phyloP scores from a whole-genome alignment of 2,329 filamentous ascomycete species.

The Juglanconis juglandina region DNA sequence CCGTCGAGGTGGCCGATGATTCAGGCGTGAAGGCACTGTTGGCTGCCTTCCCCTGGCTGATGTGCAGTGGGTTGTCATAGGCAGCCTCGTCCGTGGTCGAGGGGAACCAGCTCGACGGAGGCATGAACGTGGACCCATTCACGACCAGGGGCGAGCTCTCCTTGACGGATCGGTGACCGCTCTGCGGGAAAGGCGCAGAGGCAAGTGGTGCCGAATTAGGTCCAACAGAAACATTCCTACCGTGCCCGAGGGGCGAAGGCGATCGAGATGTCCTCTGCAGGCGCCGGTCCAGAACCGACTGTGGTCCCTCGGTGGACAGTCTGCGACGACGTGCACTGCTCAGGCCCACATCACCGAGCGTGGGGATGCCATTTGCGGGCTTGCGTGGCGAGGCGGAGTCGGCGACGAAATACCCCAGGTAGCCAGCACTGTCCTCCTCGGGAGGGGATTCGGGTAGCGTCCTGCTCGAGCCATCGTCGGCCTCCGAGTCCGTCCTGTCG shows the following conservation, averaged over 20 bases:
- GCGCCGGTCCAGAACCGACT: slow-evolving; percentile 50
- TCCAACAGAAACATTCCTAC: slow-evolving; percentile 41
- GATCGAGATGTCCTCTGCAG: slow-evolving; percentile 54
- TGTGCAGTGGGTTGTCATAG: slow-evolving; percentile 37
- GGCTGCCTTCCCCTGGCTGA: slow-evolving; percentile 30
- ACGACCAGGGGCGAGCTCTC: slow-evolving; percentile 38
- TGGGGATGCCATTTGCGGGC: slow-evolving; percentile 36
- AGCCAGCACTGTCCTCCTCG: slow-evolving; percentile 43
- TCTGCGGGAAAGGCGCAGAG: slow-evolving; percentile 36
- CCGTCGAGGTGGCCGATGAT: slow-evolving; percentile 22
- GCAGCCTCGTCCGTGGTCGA: slow-evolving; percentile 27
- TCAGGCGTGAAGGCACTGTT: slow-evolving; percentile 21
- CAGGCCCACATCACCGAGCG: slow-evolving; percentile 46
- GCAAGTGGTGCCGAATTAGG: slow-evolving; percentile 38
- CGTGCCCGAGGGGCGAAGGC: slow-evolving; percentile 53
- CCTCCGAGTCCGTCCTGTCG: slow-evolving; percentile 43
- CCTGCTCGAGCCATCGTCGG: slow-evolving; percentile 41
- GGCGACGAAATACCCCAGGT: slow-evolving; percentile 36
- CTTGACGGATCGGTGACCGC: slow-evolving; percentile 29
- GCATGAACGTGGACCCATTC: slow-evolving; percentile 37
- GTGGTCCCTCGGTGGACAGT: slow-evolving; percentile 51
- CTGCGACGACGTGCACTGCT: slow-evolving; percentile 40
- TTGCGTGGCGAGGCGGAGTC: slow-evolving; percentile 28
- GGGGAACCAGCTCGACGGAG: slow-evolving; percentile 26
- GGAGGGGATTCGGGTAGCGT: slow-evolving; percentile 42